Conservation (phyloP, 2,329 filamentous ascomycete species). For the Rhynchosporium secalis region DNA sequence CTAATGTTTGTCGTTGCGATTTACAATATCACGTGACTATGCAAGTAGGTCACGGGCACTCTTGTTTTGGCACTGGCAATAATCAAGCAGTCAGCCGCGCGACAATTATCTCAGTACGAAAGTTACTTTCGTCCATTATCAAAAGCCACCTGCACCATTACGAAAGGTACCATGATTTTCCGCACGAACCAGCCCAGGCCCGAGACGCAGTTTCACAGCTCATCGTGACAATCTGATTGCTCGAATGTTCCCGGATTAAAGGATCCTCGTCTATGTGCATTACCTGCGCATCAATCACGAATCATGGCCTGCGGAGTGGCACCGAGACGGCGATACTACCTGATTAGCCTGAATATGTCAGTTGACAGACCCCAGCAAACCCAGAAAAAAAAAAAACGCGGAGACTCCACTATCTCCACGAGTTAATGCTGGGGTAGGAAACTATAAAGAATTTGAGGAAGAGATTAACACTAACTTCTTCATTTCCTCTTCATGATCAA, state of each 20-base stretch:
- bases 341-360: slow-evolving; percentile 18
- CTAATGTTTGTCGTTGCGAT: too few species aligned
- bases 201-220: slow-evolving; percentile 3
- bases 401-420: slow-evolving; percentile 15
- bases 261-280: slow-evolving; percentile 4
- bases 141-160: too few species aligned
- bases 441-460: too few species aligned
- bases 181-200: too few species aligned
- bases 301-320: neutral
- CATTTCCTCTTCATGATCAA: too few species aligned
- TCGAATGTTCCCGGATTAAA: slow-evolving; percentile 11
- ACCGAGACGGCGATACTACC: slow-evolving; percentile 4
- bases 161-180: too few species aligned
- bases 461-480: too few species aligned
- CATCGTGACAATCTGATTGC: neutral
- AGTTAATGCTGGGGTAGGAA: too few species aligned
- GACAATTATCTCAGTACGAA: neutral
- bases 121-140: too few species aligned
- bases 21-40: too few species aligned
- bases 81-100: neutral
- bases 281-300: neutral
- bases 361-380: slow-evolving; percentile 12
- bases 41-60: too few species aligned
- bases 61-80: neutral
- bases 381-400: slow-evolving; percentile 15